Percentiles rank a stretch among this genome's conserved stretches.
Evolutionary conservation across 768 basidiomycete species (phyloP).

Genomic region (Pluteus cervinus): DNA sequence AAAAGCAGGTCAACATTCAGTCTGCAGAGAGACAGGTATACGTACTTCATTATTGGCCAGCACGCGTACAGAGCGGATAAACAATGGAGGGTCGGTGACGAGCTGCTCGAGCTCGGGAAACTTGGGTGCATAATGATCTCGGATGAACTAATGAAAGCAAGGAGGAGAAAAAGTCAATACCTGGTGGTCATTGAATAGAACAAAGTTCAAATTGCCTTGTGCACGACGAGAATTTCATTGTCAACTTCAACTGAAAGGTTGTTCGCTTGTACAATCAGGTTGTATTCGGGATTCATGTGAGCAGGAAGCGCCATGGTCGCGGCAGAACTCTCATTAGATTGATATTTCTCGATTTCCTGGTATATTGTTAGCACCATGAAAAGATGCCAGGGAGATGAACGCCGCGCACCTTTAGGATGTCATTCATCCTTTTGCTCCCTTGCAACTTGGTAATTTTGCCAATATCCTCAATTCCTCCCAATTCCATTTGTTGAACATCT

Average conservation of each 20-base stretch:
- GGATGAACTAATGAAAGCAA: constrained; percentile 69
- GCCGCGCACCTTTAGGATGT: constrained; percentile 66
- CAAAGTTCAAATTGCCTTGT: constrained; percentile 57
- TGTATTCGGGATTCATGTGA: constrained; percentile 92
- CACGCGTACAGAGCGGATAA: constrained; percentile 84
- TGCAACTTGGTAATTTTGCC: constrained; percentile 84
- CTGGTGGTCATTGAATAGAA: constrained; percentile 1
- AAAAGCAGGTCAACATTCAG: constrained; percentile 6
- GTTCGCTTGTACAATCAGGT: constrained; percentile 94
- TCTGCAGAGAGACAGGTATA: constrained; percentile 6
- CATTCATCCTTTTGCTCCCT: constrained; percentile 81
- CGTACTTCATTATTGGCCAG: constrained; percentile 78
- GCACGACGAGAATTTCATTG: constrained; percentile 94
- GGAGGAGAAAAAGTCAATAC: constrained; percentile 11
- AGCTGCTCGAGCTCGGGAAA: constrained; percentile 98
- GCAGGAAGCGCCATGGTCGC: constrained; percentile 76
- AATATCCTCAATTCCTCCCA: constrained; percentile 81
- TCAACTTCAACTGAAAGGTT: constrained; percentile 98
- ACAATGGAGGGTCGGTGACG: constrained; percentile 86
- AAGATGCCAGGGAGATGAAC: not conserved
- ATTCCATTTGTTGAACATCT: constrained; percentile 92
- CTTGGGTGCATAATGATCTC: constrained; percentile 92
- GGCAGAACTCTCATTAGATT: constrained; percentile 68
- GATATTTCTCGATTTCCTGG: constrained; percentile 89
- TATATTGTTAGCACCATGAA: not conserved